Conservation (phyloP, 371 early-diverging fungal genomes). For the Lichtheimia corymbifera region DNA sequence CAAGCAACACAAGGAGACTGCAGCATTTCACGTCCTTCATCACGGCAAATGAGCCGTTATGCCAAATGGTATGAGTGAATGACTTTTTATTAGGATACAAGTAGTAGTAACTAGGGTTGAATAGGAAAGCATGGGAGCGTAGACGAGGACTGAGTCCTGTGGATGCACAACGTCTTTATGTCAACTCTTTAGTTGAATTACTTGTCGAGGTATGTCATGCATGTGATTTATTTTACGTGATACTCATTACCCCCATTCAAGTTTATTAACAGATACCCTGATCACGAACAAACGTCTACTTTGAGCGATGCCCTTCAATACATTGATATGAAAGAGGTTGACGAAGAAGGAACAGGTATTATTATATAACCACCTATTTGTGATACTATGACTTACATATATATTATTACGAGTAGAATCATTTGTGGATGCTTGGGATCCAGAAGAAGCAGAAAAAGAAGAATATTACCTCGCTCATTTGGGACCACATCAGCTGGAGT, state of each 20-base stretch:
- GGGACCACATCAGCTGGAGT: conserved; percentile 15
- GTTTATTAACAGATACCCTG: conserved; percentile 24
- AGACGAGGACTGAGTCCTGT: conserved; percentile 32
- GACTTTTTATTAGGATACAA: background rate
- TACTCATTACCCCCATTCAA: conserved; percentile 4
- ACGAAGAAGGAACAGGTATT: background rate
- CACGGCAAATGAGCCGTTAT: conserved; percentile 22
- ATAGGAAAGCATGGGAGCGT: conserved; percentile 41
- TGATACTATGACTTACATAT: too few species aligned
- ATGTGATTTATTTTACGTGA: background rate
- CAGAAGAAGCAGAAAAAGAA: conserved; percentile 15
- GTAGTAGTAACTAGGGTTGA: background rate
- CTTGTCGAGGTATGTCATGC: conserved; percentile 22
- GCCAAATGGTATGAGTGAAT: conserved; percentile 38
- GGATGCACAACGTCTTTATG: conserved; percentile 33
- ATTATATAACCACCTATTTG: background rate
- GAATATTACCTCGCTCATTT: conserved; percentile 10
- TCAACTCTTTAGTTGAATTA: conserved; percentile 26
- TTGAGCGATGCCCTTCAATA: conserved; percentile 15
- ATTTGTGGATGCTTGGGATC: conserved; percentile 20
- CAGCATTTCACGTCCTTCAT: conserved; percentile 38
- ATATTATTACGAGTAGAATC: background rate
- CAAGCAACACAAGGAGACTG: conserved; percentile 76
- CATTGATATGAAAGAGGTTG: conserved; percentile 8
- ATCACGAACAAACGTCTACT: conserved; percentile 16